Conservation (phyloP, 1,284 basidiomycete genomes). For the Leccinum variabile region DNA sequence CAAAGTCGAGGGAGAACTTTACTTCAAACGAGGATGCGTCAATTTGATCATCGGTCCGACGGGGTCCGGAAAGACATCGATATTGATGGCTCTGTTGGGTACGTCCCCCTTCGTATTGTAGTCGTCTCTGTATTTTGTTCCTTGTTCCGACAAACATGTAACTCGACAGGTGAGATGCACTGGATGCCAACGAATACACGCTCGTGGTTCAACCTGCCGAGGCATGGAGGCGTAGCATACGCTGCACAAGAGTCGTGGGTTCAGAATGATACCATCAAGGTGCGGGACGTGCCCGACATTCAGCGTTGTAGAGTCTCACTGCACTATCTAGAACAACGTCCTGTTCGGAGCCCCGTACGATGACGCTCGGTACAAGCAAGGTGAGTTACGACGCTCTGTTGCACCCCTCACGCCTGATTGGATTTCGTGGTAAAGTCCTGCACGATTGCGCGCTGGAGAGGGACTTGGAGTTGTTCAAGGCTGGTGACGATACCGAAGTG, state of each 20-base stretch:
- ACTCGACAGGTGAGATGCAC: constrained; percentile 2
- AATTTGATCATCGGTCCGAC: constrained; percentile 2
- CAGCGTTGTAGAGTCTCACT: not conserved
- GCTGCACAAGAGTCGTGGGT: constrained; percentile 1
- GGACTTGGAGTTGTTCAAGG: not conserved
- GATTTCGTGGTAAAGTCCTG: not conserved
- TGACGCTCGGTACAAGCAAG: constrained; percentile 1
- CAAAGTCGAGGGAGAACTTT: not conserved
- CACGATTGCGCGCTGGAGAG: not conserved
- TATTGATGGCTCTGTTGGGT: constrained; percentile 2
- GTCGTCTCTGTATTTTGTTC: not conserved
- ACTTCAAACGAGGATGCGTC: not conserved
- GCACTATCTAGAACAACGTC: not conserved
- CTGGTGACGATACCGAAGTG: not conserved
- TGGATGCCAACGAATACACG: not conserved
- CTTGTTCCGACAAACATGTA: not conserved
- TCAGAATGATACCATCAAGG: constrained; percentile 2
- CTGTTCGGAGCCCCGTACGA: not conserved
- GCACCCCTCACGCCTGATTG: not conserved
- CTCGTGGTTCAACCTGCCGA: constrained; percentile 3
- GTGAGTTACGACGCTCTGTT: not conserved
- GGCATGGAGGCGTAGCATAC: not conserved
- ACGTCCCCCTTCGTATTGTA: not conserved
- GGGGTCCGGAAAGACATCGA: not conserved
- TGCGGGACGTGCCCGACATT: not conserved